A percentile compares a stretch with the other conserved stretches of the same genome.
phyloP scores from a whole-genome alignment of 225 moss, liverwort and hornwort genomes.

The Physcomitrellopsis africana region DNA sequence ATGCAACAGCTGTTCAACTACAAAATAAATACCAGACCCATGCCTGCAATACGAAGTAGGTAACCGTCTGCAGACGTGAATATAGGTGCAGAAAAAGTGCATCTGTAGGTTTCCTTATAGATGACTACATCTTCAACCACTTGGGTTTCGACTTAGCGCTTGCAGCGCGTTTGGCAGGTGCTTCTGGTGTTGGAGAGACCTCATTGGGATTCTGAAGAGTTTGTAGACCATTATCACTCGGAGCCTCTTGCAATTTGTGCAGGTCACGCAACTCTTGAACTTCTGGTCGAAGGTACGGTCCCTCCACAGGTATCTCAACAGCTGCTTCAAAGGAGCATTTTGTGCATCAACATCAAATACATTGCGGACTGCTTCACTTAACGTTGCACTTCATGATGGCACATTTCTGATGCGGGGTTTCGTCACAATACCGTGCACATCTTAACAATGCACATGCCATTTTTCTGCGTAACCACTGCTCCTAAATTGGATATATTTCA shows the following conservation, averaged over 20 bases:
- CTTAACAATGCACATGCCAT: slow-evolving; percentile 17
- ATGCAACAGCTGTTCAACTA: slow-evolving; percentile 18
- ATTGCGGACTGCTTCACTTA: not conserved
- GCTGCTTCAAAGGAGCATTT: slow-evolving; percentile 19
- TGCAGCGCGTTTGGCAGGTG: slow-evolving; percentile 43
- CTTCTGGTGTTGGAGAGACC: slow-evolving; percentile 49
- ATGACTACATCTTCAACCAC: slow-evolving; percentile 74
- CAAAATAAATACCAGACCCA: slow-evolving; percentile 5
- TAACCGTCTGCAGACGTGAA: slow-evolving; percentile 1
- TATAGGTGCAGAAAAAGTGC: not conserved
- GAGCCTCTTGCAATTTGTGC: slow-evolving; percentile 56
- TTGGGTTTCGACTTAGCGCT: slow-evolving; percentile 65
- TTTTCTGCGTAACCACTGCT: not conserved
- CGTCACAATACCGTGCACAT: not conserved
- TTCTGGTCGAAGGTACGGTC: slow-evolving; percentile 78
- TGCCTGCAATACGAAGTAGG: slow-evolving; percentile 17
- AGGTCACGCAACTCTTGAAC: slow-evolving; percentile 86
- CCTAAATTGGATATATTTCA: not conserved
- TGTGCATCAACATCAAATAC: slow-evolving; percentile 6
- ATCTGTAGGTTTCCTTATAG: not conserved
- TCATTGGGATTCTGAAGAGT: slow-evolving; percentile 33
- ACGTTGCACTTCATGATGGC: slow-evolving; percentile 15
- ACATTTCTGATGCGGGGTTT: slow-evolving; percentile 8
- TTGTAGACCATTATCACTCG: slow-evolving; percentile 27
- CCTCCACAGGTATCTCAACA: slow-evolving; percentile 45